Percentiles rank a stretch among this genome's conserved stretches.
These are phyloP conservation scores for Thermoascus crustaceus DNA, from an alignment of 2,329 filamentous ascomycete genomes.

Conservation along the genomic window DNA sequence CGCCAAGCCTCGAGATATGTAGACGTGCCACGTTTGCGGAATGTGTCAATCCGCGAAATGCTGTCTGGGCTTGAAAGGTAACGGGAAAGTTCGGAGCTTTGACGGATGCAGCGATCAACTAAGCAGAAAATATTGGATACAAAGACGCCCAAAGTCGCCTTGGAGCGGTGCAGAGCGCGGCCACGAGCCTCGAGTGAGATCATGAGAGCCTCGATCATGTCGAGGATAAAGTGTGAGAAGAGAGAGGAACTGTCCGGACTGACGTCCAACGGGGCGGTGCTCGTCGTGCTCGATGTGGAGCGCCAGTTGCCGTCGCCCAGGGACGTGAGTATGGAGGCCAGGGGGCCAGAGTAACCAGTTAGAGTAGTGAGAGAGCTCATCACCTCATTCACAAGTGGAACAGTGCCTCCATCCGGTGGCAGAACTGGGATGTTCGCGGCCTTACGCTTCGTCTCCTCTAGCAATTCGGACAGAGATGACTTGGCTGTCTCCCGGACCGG, in stretches of 20 bases:
- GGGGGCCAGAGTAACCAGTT: conserved; percentile 74
- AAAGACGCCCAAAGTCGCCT: conserved; percentile 76
- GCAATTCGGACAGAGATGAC: conserved; percentile 67
- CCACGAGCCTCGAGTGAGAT: conserved; percentile 67
- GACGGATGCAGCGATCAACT: conserved; percentile 73
- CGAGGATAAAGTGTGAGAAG: conserved; percentile 80
- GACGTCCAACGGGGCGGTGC: conserved; percentile 73
- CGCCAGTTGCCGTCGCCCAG: conserved; percentile 88
- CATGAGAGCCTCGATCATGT: conserved; percentile 78
- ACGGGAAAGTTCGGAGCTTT: conserved; percentile 62
- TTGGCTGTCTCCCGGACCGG: conserved; percentile 91
- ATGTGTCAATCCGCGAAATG: conserved; percentile 63
- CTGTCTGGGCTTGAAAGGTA: conserved; percentile 57
- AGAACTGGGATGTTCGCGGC: conserved; percentile 58
- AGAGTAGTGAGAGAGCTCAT: conserved; percentile 82
- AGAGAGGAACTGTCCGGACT: conserved; percentile 81
- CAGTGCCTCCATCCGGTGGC: conserved; percentile 67
- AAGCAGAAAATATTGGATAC: conserved; percentile 80
- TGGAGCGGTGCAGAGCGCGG: conserved; percentile 63
- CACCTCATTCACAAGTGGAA: conserved; percentile 71
- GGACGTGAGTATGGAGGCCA: conserved; percentile 85
- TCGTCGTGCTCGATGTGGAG: conserved; percentile 53
- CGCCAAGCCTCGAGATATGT: conserved; percentile 83
- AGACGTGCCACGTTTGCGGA: conserved; percentile 77
- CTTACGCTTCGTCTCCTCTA: conserved; percentile 73